These are phyloP conservation scores for Mortierella claussenii DNA, from an alignment of 192 early-diverging fungal species.

Conservation along the genomic window DNA sequence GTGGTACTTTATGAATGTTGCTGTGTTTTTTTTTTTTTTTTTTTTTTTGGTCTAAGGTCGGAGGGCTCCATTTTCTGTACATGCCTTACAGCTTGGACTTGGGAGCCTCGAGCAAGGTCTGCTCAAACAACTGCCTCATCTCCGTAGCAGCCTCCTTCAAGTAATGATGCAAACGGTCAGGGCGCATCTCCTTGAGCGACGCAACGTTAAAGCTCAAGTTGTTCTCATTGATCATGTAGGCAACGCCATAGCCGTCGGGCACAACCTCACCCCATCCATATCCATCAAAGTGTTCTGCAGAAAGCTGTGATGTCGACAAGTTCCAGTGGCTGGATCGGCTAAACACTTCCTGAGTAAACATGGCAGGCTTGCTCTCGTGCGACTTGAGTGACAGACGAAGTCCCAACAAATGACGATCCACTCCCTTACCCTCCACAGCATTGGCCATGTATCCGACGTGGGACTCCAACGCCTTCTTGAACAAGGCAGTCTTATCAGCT, in stretches of 20 bases:
- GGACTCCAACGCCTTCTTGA: constrained; percentile 77
- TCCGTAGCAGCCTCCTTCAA: constrained; percentile 90
- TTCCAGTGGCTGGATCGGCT: constrained; percentile 87
- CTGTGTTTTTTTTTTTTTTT: too few relatives aligned
- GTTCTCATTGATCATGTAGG: constrained; percentile 93
- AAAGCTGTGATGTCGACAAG: constrained; percentile 92
- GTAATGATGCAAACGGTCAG: constrained; percentile 79
- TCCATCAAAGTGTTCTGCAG: constrained; percentile 91
- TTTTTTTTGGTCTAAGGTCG: neutral
- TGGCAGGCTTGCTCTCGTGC: constrained; percentile 81
- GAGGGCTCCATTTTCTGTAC: too few relatives aligned
- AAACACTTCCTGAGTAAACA: constrained; percentile 91
- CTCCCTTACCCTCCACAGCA: constrained; percentile 84
- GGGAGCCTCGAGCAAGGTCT: constrained; percentile 63
- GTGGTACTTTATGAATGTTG: too few relatives aligned
- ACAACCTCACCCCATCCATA: constrained; percentile 93
- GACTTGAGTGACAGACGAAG: constrained; percentile 81
- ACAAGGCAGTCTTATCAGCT: constrained; percentile 72
- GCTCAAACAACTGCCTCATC: constrained; percentile 82
- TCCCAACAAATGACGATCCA: constrained; percentile 94
- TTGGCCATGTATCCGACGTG: constrained; percentile 86
- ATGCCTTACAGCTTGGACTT: constrained; percentile 81
- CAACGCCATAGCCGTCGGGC: constrained; percentile 90
- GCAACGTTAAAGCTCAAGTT: constrained; percentile 89
- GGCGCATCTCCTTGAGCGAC: constrained; percentile 66